phyloP scores from a whole-genome alignment of 2,329 filamentous ascomycete genomes.

The Rasamsonia emersonii region DNA sequence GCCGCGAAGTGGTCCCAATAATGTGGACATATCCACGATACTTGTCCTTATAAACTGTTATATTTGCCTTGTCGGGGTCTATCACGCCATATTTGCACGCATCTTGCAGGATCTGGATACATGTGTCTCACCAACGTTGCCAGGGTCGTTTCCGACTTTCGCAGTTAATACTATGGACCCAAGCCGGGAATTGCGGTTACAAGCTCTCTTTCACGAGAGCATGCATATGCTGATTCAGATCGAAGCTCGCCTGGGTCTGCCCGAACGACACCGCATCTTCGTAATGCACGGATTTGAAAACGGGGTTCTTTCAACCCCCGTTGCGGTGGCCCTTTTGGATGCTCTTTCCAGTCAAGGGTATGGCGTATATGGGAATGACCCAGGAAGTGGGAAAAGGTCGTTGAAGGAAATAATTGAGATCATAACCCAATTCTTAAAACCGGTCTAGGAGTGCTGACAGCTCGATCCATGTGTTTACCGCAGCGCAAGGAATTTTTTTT shows the following conservation, averaged over 20 bases:
- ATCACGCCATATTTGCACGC: conserved; percentile 9
- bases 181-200: conserved; percentile 7
- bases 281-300: no score
- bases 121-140: conserved; percentile 2
- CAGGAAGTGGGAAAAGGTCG: conserved; percentile 2
- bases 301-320: not conserved
- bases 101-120: conserved; percentile 7
- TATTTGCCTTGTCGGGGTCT: conserved; percentile 8
- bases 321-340: conserved; percentile 1
- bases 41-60: conserved; percentile 10
- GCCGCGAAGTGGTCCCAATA: not conserved
- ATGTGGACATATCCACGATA: conserved; percentile 7
- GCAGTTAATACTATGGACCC: conserved; percentile 1
- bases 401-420: conserved; percentile 8
- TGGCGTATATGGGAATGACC: conserved; percentile 3
- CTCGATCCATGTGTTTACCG: no score
- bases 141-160: conserved; percentile 6
- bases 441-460: not conserved
- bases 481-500: no score
- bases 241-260: conserved; percentile 6
- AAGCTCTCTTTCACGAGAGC: conserved; percentile 6
- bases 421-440: conserved; percentile 7
- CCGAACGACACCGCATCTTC: conserved; percentile 7
- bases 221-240: conserved; percentile 7
- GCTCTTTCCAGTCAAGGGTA: not conserved